Conservation (phyloP, 2,329 filamentous ascomycete genomes). For the Trichoderma endophyticum region DNA sequence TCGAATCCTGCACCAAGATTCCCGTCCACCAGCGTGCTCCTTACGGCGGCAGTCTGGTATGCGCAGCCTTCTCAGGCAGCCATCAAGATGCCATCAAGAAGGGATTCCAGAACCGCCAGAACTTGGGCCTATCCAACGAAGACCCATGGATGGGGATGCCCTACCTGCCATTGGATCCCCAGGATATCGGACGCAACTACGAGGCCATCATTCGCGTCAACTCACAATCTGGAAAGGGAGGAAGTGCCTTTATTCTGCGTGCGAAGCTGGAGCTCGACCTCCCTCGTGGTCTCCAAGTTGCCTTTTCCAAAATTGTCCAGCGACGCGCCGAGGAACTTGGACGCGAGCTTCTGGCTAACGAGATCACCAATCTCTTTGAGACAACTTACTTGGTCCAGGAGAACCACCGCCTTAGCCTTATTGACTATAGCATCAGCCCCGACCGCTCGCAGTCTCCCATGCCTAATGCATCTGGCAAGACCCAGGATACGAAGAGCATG, state of each 20-base stretch:
- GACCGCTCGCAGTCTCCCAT: slow-evolving; percentile 5
- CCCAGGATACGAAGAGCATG: slow-evolving; percentile 3
- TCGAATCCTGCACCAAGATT: slow-evolving; percentile 7
- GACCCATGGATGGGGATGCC: not conserved
- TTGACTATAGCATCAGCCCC: slow-evolving; percentile 1
- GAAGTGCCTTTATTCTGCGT: slow-evolving; percentile 2
- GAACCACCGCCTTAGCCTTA: not conserved
- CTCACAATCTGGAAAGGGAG: not conserved
- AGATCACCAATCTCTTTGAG: not conserved
- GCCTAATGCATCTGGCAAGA: not conserved
- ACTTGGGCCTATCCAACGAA: not conserved
- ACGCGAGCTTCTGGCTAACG: not conserved
- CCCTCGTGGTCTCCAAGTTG: not conserved
- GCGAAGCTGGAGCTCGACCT: not conserved
- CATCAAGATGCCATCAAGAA: slow-evolving; percentile 9
- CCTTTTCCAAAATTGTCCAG: slow-evolving; percentile 2
- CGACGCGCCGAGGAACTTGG: slow-evolving; percentile 3
- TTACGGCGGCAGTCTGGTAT: not conserved
- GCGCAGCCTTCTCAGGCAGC: slow-evolving; percentile 6
- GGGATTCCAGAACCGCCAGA: not conserved
- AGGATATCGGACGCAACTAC: slow-evolving; percentile 6
- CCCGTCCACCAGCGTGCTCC: slow-evolving; percentile 5
- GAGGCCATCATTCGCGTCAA: slow-evolving; percentile 9
- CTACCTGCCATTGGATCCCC: not conserved
- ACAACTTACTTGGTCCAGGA: not conserved